Conservation (phyloP, 179 eudicot species). For the Dionaea muscipula region DNA sequence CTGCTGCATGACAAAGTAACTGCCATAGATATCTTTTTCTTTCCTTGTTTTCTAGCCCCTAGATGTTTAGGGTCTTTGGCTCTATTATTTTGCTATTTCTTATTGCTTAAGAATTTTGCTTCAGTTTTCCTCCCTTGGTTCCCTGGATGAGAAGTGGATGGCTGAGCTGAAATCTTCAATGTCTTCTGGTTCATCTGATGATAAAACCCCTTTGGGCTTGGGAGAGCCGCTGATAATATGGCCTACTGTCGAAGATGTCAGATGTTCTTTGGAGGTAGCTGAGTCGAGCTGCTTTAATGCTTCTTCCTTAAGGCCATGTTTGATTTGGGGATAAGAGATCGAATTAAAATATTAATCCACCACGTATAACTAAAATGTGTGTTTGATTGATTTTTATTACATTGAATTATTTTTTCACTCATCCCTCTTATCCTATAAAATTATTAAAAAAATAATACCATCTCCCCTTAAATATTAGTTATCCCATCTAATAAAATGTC, state of each 20-base stretch:
- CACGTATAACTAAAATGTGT: too few species aligned
- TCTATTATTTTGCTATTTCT: not conserved
- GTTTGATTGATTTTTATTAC: too few species aligned
- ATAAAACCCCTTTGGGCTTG: slow-evolving; percentile 59
- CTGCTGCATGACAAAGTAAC: not conserved
- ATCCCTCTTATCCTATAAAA: too few species aligned
- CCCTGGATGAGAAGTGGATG: slow-evolving; percentile 99
- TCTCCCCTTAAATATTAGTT: too few species aligned
- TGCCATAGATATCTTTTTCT: not conserved
- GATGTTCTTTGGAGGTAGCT: slow-evolving; percentile 84
- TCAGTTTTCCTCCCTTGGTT: slow-evolving; percentile 96
- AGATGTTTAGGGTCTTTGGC: not conserved
- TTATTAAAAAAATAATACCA: too few species aligned
- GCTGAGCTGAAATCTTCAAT: slow-evolving; percentile 67
- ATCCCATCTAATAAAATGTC: too few species aligned
- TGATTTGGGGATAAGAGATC: too few species aligned
- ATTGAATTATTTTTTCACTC: too few species aligned
- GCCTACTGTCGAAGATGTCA: slow-evolving; percentile 94
- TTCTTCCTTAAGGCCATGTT: not conserved
- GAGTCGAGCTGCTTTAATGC: not conserved
- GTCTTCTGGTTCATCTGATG: slow-evolving; percentile 71
- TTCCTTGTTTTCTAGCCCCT: not conserved
- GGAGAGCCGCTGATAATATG: slow-evolving; percentile 80
- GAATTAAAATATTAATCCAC: too few species aligned
- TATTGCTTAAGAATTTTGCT: slow-evolving; percentile 1